phyloP scores from a whole-genome alignment of 148 eudicot species.

The Polygonum aviculare region DNA sequence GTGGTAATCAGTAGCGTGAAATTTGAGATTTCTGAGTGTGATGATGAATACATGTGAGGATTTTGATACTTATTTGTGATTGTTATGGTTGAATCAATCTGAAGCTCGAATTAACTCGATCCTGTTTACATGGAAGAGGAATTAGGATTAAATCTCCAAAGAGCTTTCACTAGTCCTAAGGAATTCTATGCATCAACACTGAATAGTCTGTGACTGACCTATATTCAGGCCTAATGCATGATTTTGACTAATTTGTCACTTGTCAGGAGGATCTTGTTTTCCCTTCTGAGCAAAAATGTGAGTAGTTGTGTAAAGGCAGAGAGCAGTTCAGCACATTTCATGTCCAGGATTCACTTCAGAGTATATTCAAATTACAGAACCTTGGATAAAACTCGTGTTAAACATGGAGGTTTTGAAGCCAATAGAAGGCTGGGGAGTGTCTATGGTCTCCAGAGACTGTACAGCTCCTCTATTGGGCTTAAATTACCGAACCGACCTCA shows the following conservation, averaged over 20 bases:
- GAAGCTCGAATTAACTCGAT: not conserved
- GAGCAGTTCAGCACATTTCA: not conserved
- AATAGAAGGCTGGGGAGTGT: not conserved
- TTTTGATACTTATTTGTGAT: not conserved
- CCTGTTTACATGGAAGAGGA: not conserved
- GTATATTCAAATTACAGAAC: not conserved
- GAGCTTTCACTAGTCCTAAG: too few relatives aligned
- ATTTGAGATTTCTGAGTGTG: not conserved
- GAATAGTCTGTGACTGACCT: too few relatives aligned
- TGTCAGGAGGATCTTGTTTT: not conserved
- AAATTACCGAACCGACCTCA: conserved; percentile 26
- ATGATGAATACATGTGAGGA: too few relatives aligned
- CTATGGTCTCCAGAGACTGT: not conserved
- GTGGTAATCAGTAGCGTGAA: too few relatives aligned
- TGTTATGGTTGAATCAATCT: not conserved
- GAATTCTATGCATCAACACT: too few relatives aligned
- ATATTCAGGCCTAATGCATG: not conserved
- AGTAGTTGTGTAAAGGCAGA: not conserved
- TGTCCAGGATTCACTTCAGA: not conserved
- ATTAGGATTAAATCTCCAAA: too few relatives aligned
- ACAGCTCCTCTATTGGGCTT: not conserved
- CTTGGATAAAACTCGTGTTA: not conserved
- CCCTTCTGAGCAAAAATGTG: not conserved
- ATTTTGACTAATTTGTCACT: not conserved
- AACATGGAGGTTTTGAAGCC: not conserved